Evolutionary conservation across 345 rosid species (phyloP).

Genomic region (Brassica napus): Da-Ae NC_063442.1:39789501-39790000

Average conservation of each 20-base stretch:
- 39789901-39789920: constrained; percentile 67
- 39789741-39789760: not conserved
- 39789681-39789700: not conserved
- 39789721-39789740: not conserved
- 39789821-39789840: not conserved
- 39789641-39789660: constrained; percentile 35
- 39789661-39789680: constrained; percentile 12
- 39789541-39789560: not conserved
- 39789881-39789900: constrained; percentile 51
- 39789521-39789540: not conserved
- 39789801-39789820: constrained; percentile 7
- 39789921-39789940: constrained; percentile 55
- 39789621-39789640: constrained; percentile 17
- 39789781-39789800: not conserved
- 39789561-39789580: not conserved
- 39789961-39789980: constrained; percentile 81
- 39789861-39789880: constrained; percentile 78
- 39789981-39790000: constrained; percentile 73
- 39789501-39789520: constrained; percentile 51
- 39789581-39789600: constrained; percentile 29
- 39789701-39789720: not conserved
- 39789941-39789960: constrained; percentile 69
- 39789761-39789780: not conserved
- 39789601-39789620: constrained; percentile 16
- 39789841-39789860: constrained; percentile 23